phyloP scores from a whole-genome alignment of 148 eudicot species.

The Tetragonia tetragonoides region DNA sequence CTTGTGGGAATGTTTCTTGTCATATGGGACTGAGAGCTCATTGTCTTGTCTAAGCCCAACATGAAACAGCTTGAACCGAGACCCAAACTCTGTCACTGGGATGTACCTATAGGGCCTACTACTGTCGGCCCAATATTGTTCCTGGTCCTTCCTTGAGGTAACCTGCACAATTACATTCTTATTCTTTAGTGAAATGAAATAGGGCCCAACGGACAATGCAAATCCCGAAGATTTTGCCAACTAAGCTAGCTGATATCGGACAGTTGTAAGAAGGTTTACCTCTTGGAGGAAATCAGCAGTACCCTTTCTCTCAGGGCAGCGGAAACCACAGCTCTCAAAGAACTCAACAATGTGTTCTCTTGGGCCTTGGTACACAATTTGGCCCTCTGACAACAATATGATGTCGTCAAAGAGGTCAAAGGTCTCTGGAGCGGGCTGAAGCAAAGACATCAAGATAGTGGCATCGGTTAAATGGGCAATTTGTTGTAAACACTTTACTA shows the following conservation, averaged over 20 bases:
- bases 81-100: conserved; percentile 52
- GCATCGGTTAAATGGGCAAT: conserved; percentile 74
- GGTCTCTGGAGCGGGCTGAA: conserved; percentile 90
- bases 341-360: conserved; percentile 64
- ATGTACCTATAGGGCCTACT: conserved; percentile 50
- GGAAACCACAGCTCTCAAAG: conserved; percentile 76
- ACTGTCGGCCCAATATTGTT: conserved; percentile 67
- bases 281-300: conserved; percentile 89
- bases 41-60: conserved; percentile 64
- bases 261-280: conserved; percentile 29
- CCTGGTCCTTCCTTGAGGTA: conserved; percentile 74
- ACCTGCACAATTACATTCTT: conserved; percentile 33
- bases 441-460: conserved; percentile 69
- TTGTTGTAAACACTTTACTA: conserved; percentile 81
- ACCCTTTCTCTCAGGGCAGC: conserved; percentile 77
- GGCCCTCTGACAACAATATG: conserved; percentile 77
- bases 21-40: conserved; percentile 66
- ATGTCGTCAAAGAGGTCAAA: conserved; percentile 83
- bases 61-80: conserved; percentile 63
- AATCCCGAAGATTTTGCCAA: no score
- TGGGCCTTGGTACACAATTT: conserved; percentile 83
- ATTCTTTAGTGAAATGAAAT: no score
- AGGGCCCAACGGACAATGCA: no score
- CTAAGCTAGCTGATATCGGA: not conserved
- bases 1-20: conserved; percentile 50